A percentile compares a stretch with the other conserved stretches of the same genome.
phyloP scores from a whole-genome alignment of 805 yeast species.

The Saturnispora quitensis region DNA sequence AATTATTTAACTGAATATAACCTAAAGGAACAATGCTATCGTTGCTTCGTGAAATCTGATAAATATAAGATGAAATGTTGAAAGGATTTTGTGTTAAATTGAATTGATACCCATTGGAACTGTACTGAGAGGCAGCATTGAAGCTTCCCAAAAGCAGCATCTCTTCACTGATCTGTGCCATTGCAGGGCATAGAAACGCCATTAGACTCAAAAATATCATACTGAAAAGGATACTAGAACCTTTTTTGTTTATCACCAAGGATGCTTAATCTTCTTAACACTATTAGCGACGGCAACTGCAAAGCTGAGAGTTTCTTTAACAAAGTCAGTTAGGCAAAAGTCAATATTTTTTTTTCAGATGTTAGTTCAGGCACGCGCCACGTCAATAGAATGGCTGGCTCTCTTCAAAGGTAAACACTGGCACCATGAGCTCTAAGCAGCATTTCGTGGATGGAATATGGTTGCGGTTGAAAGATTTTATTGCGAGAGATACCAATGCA shows the following conservation, averaged over 20 bases:
- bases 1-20: neutral
- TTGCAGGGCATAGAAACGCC: slow-evolving; percentile 1
- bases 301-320: neutral
- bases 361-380: slow-evolving; percentile 5
- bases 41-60: slow-evolving; percentile 15
- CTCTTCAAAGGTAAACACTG: neutral
- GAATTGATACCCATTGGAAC: slow-evolving; percentile 13
- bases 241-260: neutral
- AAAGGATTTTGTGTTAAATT: slow-evolving; percentile 16
- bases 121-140: slow-evolving; percentile 20
- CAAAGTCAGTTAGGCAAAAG: neutral
- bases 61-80: slow-evolving; percentile 9
- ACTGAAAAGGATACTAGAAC: neutral
- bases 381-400: slow-evolving; percentile 1
- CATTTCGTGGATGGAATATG: slow-evolving; percentile 2
- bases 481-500: neutral
- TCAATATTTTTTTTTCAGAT: neutral
- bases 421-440: neutral
- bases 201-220: neutral
- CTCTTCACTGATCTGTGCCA: slow-evolving; percentile 18
- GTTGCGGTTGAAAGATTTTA: neutral
- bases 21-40: neutral
- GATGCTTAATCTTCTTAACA: neutral
- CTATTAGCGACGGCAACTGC: neutral
- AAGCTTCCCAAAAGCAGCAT: slow-evolving; percentile 23